phyloP scores from a whole-genome alignment of 371 early-diverging fungal genomes.

The Mortierella sp. region DNA sequence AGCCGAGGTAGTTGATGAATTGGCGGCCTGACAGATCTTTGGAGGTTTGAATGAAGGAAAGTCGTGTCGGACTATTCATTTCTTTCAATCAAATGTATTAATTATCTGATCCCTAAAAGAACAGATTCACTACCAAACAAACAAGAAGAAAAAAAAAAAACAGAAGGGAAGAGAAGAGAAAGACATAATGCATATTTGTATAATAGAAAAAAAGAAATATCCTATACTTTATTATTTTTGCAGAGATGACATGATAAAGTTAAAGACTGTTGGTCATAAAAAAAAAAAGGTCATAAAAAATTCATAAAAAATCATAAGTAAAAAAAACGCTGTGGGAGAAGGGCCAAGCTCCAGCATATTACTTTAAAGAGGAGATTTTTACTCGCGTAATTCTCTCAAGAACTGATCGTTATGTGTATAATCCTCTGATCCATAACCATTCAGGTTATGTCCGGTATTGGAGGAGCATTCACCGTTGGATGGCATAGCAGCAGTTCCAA shows the following conservation, averaged over 20 bases:
- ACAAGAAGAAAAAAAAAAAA: constrained; percentile 10
- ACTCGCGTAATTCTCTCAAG: constrained; percentile 47
- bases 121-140: no score
- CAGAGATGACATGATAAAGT: neutral
- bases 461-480: constrained; percentile 10
- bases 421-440: constrained; percentile 43
- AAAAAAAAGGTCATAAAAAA: neutral
- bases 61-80: neutral
- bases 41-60: no score
- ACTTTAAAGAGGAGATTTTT: no score
- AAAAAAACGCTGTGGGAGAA: neutral
- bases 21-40: neutral
- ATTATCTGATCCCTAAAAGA: no score
- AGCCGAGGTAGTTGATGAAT: constrained; percentile 1
- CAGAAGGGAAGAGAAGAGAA: constrained; percentile 2
- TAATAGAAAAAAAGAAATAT: neutral
- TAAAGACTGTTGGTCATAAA: neutral
- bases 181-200: neutral
- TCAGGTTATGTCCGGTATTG: constrained; percentile 15
- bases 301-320: neutral
- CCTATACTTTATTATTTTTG: neutral
- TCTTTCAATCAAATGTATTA: no score
- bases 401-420: constrained; percentile 39
- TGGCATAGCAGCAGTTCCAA: neutral
- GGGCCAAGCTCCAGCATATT: no score